Base-by-base conservation (phyloP, 768 basidiomycete genomes). In the Boletus rubescentipes region DNA sequence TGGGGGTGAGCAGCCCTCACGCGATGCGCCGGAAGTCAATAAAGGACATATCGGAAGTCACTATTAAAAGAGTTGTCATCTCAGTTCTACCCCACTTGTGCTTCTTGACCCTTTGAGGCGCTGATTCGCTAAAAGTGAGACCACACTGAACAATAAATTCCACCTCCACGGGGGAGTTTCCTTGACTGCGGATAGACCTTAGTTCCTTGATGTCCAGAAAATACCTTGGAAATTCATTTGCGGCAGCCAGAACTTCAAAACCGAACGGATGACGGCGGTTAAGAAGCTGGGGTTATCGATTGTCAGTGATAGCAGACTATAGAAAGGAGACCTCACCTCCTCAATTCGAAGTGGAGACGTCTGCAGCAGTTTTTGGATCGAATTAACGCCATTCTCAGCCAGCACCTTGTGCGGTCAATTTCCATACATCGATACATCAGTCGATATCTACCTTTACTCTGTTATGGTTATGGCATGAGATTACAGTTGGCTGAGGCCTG, bases 21-120 rank as follows among this genome's bases (percentile, higher is more conserved):
- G 80, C 75, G 40, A 89, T 89, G 20, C 89, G 81, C 30, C 92
- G 84, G 65, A 88, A 93, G 64, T 93, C 90, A 52, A 96, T 69
- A 47, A 87, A 83, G 21, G 80, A 78, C 61, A 83, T 70, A 65
- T 93, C 91, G 1, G 90, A 91, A 0, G 87, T 90, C 36, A 89
- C 43, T 5, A 87, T 86, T 39, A 93, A 69, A n/a, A 93, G 75
- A 29, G 80, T 75, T 1, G 91, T 90, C 77, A 83, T 85, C 56
- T 86, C 82, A 8, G 72, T 67, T 42, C 67, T 67, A n/a, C 73
- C 67, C 49, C 66, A 63, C 59, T 78, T 80, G 2, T 69, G 66
- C 61, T 78, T 82, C 61, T 80, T 84, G 37, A 62, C 60, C 53
- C 68, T 75, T 53, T 72, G 79, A 21, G 68, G 55, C 8, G 60